Base-by-base conservation (phyloP, 192 early-diverging fungal species). In the Umbelopsis sp. region DNA sequence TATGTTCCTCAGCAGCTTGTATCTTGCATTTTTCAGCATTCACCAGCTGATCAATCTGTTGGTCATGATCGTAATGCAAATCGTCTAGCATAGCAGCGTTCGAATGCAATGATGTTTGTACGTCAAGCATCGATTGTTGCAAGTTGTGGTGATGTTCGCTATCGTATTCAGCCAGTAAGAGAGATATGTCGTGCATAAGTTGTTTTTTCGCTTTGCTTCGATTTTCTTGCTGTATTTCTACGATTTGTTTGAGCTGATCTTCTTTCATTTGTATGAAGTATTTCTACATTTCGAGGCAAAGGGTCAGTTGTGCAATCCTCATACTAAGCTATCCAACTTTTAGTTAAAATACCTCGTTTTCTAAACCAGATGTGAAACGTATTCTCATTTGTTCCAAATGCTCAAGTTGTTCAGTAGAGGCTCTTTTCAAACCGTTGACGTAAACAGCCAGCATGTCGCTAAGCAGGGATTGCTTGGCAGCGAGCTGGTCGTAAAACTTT, bases 211-310 rank as follows among this genome's bases (percentile, higher is more conserved):
- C 55, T 35, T 61, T 33, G 21, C 15, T 30, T 61, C 55, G 13
- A n/a, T 16, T 35, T 25, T 61, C 27, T 0, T 61, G 55, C 33
- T 61, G 55, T 12, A 18, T 33, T 18, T 61, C 16, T 30, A 61
- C 25, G 12, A 61, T 61, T 30, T 61, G 55, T 3, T 61, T 61
- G 16, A 61, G 55, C 25, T 61, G 33, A 16, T 61, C 55, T 35
- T 61, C 55, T 27, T 61, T 61, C 27, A 18, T 18, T 35, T 35
- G 25, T 18, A 61, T 15, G 35, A 61, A 61, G 18, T 11, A 0
- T 61, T 61, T 61, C 55, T 61, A 35, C 18, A 9, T 9, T 41
- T 3, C 18, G 30, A 52, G 2, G n/a, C 0, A 10, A 12, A 25
- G 3, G 22, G 22, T 52, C 25, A 52, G 7, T 18, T 16, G 16